Evolutionary conservation across 805 yeast genomes (phyloP).

Genomic region (Lachancea sp.): DNA sequence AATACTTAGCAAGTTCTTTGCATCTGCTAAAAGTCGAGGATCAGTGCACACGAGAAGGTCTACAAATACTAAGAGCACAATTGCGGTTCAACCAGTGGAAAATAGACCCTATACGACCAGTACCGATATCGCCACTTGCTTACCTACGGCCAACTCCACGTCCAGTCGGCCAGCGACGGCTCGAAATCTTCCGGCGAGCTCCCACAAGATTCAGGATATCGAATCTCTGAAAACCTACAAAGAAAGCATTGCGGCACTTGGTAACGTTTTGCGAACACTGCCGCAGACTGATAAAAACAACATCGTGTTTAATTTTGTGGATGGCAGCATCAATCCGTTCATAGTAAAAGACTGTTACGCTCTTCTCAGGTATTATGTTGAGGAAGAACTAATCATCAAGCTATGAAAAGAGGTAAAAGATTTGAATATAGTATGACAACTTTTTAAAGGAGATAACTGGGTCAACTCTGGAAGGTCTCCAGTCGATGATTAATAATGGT

Average conservation of each 20-base stretch:
- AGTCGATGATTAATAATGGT: too few relatives aligned
- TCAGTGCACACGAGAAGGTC: background rate
- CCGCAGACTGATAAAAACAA: slow-evolving; percentile 14
- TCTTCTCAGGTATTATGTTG: slow-evolving; percentile 9
- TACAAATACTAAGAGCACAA: slow-evolving; percentile 2
- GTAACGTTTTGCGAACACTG: slow-evolving; percentile 8
- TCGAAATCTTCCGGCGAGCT: too few relatives aligned
- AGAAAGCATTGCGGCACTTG: slow-evolving; percentile 10
- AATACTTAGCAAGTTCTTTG: slow-evolving; percentile 5
- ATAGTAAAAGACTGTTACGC: slow-evolving; percentile 14
- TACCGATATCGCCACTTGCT: background rate
- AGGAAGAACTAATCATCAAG: slow-evolving; percentile 1
- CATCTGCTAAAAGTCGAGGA: slow-evolving; percentile 5
- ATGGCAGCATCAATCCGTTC: slow-evolving; percentile 13
- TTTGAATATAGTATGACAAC: too few relatives aligned
- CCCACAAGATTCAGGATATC: slow-evolving; percentile 10
- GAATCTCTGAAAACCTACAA: slow-evolving; percentile 13
- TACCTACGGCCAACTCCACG: background rate
- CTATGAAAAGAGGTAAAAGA: background rate
- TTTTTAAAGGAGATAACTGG: too few relatives aligned
- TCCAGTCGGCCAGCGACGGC: too few relatives aligned
- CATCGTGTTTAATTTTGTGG: slow-evolving; percentile 15
- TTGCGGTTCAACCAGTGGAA: slow-evolving; percentile 2
- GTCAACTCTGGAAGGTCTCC: too few relatives aligned
- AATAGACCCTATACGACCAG: background rate